Evolutionary conservation across 1,284 basidiomycete species (phyloP), one percentile per base, ranked within the genome.

Genomic region (Prillingera fragicola): DNA sequence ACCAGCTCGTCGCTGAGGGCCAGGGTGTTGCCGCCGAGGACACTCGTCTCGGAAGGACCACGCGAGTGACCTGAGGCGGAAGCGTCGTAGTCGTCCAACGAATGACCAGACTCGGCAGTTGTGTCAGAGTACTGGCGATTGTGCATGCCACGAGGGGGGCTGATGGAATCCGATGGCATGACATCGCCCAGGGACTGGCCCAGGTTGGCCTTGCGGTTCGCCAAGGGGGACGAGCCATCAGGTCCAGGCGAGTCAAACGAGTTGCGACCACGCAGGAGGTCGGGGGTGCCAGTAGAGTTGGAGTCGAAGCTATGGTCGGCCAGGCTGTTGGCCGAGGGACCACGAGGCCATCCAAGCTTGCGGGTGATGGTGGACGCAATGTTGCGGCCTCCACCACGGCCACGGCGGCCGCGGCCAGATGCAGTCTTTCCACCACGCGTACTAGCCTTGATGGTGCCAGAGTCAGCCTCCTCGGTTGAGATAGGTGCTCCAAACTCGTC

Each of bases 271-370:
- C 64, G 64, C 12, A 69, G 60, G 6, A 69, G 56, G 34, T 69
- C 67, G 14, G 67, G 67, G 0, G 67, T 69, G 25, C 55, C 65
- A n/a, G 64, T 63, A 17, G 54, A 58, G 21, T 26, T 49, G 7
- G 67, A 65, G 42, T 55, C 54, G 56, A 67, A 67, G 43, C 62
- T 65, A 39, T 50, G 55, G 49, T 69, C 67, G 1, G 58, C 56
- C 1, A 41, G 24, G 38, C 41, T 51, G 28, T 63, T 44, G 19
- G 50, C 52, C 14, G 60, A 58, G 1, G 55, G 45, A 3, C 47
- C 43, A 4, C 62, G 57, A 35, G 57, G 60, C 53, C 65, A 64
- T 21, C 64, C 65, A 23, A 67, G 52, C 48, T 67, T 69, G 36
- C 62, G 58, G 3, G 53, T 49, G 24, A 67, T 47, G 36, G 57